Conservation (phyloP, 495 filamentous ascomycete genomes). For the Oidiodendron maius region DNA sequence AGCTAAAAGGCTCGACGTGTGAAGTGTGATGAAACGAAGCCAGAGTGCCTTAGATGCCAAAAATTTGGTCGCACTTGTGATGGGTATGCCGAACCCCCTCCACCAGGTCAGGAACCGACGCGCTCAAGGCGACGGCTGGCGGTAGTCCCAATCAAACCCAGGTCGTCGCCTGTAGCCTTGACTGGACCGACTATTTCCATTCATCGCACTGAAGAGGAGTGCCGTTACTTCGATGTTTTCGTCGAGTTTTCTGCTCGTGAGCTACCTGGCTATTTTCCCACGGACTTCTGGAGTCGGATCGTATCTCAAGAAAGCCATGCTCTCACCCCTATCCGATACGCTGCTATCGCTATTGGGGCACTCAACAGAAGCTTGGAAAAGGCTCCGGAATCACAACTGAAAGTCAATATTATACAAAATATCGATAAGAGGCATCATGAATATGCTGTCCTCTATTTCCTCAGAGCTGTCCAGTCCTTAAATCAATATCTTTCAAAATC, state of each 20-base stretch:
- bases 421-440: conserved; percentile 17
- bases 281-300: conserved; percentile 46
- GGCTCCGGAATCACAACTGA: conserved; percentile 12
- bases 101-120: too few relatives aligned
- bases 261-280: conserved; percentile 53
- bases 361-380: conserved; percentile 45
- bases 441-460: conserved; percentile 13
- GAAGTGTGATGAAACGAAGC: conserved; percentile 54
- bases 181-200: conserved; percentile 10
- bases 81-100: conserved; percentile 27
- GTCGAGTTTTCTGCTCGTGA: conserved; percentile 48
- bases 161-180: conserved; percentile 7
- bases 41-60: conserved; percentile 45
- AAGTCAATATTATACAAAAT: conserved; percentile 20
- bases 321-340: conserved; percentile 56
- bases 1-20: conserved; percentile 30
- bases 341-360: conserved; percentile 58
- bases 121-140: neutral
- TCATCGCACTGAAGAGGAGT: conserved; percentile 34
- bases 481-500: conserved; percentile 16
- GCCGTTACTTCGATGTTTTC: conserved; percentile 53
- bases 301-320: conserved; percentile 54
- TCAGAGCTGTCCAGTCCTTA: conserved; percentile 18
- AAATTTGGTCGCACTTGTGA: conserved; percentile 49
- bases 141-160: conserved; percentile 10